Conservation (phyloP, 164 flowering plant species). For the Sextonia rubra region DNA sequence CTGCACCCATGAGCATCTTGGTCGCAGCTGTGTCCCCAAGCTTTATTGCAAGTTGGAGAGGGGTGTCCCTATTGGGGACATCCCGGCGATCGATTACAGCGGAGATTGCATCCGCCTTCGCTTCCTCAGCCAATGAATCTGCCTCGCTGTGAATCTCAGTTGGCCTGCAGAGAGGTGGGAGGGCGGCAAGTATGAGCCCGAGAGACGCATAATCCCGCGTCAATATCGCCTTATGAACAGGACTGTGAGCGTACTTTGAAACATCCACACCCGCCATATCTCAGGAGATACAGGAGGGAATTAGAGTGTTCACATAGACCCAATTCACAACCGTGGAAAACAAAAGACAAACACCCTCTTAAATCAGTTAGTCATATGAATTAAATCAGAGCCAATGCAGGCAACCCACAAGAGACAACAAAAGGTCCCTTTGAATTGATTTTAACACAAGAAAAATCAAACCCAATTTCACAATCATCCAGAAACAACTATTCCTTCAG, state of each 20-base stretch:
- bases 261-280: constrained; percentile 44
- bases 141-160: constrained; percentile 53
- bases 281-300: constrained; percentile 16
- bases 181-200: constrained; percentile 43
- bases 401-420: not conserved
- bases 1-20: constrained; percentile 79
- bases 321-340: constrained; percentile 1
- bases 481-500: not conserved
- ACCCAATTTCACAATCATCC: not conserved
- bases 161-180: constrained; percentile 54
- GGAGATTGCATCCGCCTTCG: constrained; percentile 67
- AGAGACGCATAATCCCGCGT: constrained; percentile 52
- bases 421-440: not conserved
- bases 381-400: not conserved
- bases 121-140: constrained; percentile 56
- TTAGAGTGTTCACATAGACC: constrained; percentile 7
- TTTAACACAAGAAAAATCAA: not conserved
- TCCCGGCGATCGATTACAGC: constrained; percentile 68
- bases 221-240: constrained; percentile 62
- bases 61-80: constrained; percentile 78
- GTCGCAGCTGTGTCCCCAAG: constrained; percentile 55
- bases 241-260: constrained; percentile 59
- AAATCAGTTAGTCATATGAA: not conserved
- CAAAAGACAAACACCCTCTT: not conserved
- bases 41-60: constrained; percentile 81